These are phyloP conservation scores for Epichloe uncinata DNA, from an alignment of 2,329 filamentous ascomycete genomes.

Conservation along the genomic window DNA sequence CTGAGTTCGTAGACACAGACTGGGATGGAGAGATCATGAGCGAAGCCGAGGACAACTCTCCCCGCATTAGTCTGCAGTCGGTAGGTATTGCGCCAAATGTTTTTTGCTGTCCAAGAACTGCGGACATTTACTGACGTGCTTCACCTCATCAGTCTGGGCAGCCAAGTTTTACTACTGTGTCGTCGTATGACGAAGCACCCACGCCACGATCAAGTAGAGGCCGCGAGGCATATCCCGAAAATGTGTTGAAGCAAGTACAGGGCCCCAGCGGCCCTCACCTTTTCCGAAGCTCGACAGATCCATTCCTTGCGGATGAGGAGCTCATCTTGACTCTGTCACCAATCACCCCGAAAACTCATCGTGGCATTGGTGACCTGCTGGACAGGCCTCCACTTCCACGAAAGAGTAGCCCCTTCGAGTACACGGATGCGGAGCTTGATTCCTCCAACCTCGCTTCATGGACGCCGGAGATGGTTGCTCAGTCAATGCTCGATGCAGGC, in stretches of 20 bases:
- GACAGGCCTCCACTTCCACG: slow-evolving; percentile 13
- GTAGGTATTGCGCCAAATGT: slow-evolving; percentile 33
- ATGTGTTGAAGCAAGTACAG: slow-evolving; percentile 53
- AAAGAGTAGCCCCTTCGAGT: slow-evolving; percentile 41
- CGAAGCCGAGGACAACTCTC: slow-evolving; percentile 51
- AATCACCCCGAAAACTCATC: slow-evolving; percentile 50
- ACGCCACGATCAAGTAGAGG: slow-evolving; percentile 59
- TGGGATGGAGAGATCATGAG: slow-evolving; percentile 45
- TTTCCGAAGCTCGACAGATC: slow-evolving; percentile 62
- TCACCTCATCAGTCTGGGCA: slow-evolving; percentile 44
- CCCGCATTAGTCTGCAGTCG: slow-evolving; percentile 55
- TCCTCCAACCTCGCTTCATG: slow-evolving; percentile 48
- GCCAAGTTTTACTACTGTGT: slow-evolving; percentile 73
- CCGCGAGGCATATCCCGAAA: slow-evolving; percentile 46
- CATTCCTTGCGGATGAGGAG: slow-evolving; percentile 27
- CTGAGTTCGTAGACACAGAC: slow-evolving; percentile 68
- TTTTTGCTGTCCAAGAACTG: not conserved
- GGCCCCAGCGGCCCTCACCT: slow-evolving; percentile 79
- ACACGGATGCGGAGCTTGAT: slow-evolving; percentile 43
- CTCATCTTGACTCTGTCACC: slow-evolving; percentile 57
- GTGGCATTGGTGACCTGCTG: slow-evolving; percentile 16
- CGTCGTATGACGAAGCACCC: slow-evolving; percentile 70
- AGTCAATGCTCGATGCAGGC: slow-evolving; percentile 76
- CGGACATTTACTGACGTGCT: slow-evolving; percentile 5
- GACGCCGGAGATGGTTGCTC: slow-evolving; percentile 64